A percentile compares a stretch with the other conserved stretches of the same genome.
phyloP scores from a whole-genome alignment of 2,329 filamentous ascomycete genomes.

The Didymella sp. region DNA sequence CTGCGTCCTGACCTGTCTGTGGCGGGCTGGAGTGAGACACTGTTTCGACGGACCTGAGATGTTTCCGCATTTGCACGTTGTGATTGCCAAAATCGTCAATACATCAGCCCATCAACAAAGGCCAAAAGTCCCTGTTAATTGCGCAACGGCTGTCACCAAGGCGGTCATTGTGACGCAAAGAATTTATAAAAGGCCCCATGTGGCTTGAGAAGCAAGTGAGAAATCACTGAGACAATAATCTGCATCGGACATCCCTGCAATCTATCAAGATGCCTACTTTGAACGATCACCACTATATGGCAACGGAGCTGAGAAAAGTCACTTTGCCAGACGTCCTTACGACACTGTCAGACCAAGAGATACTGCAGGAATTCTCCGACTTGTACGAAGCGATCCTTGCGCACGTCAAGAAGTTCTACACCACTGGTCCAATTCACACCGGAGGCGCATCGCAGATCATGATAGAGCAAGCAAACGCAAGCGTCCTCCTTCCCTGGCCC shows the following conservation, averaged over 20 bases:
- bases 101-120: not conserved
- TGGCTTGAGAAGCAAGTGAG: not conserved
- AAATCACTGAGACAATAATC: no score
- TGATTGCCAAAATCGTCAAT: not conserved
- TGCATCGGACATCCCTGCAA: not conserved
- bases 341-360: not conserved
- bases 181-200: not conserved
- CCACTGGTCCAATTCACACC: not conserved
- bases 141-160: no score
- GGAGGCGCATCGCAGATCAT: not conserved
- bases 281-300: not conserved
- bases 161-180: no score
- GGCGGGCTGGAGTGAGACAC: not conserved
- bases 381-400: not conserved
- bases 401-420: not conserved
- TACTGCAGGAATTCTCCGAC: not conserved
- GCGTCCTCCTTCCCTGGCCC: not conserved
- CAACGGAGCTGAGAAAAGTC: not conserved
- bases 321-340: not conserved
- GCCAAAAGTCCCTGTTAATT: no score
- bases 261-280: not conserved
- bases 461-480: not conserved
- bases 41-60: not conserved
- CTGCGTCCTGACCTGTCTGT: no score
- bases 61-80: not conserved